These are phyloP conservation scores for Hymenoscyphus occultus DNA, from an alignment of 2,329 filamentous ascomycete species.

Conservation along the genomic window DNA sequence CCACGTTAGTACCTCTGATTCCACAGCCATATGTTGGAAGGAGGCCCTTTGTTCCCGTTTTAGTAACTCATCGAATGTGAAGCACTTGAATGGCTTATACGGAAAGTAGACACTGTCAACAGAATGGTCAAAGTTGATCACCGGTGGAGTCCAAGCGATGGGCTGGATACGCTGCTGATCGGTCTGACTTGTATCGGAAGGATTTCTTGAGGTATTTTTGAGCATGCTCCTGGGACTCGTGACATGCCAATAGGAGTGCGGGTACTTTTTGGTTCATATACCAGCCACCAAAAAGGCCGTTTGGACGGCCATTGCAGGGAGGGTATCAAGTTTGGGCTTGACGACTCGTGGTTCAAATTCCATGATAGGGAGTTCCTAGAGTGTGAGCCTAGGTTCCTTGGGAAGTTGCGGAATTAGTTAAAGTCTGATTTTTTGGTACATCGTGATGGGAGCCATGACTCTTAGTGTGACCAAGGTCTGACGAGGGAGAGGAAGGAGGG, in stretches of 20 bases:
- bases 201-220: not conserved
- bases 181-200: not conserved
- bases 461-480: not conserved
- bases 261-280: not conserved
- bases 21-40: not conserved
- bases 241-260: not conserved
- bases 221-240: not conserved
- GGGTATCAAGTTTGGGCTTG: not conserved
- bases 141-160: not conserved
- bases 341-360: not conserved
- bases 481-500: not conserved
- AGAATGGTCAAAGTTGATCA: not conserved
- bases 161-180: not conserved
- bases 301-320: not conserved
- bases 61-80: not conserved
- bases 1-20: not conserved
- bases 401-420: not conserved
- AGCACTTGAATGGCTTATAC: not conserved
- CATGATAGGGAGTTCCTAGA: not conserved
- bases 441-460: not conserved
- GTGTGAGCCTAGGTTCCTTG: not conserved
- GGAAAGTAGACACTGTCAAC: not conserved
- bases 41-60: not conserved
- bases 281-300: not conserved
- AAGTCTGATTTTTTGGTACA: not conserved